Evolutionary conservation across 352 stramenopile genomes (phyloP).

Genomic region (Thalassiosira pacifica): DNA sequence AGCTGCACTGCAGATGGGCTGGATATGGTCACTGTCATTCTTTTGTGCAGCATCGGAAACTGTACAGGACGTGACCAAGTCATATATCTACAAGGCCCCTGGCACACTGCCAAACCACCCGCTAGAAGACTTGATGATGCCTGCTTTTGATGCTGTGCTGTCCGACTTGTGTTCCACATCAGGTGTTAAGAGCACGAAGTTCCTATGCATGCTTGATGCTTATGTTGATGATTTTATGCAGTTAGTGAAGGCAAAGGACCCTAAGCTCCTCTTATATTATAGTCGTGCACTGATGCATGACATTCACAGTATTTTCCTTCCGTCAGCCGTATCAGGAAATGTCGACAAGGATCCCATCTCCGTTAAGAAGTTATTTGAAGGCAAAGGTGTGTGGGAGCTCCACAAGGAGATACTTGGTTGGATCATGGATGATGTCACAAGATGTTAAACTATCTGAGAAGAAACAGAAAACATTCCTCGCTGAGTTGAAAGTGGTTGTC

Average conservation of each 20-base stretch:
- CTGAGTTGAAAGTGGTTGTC: background rate
- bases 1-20: conserved; percentile 53
- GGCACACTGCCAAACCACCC: conserved; percentile 23
- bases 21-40: conserved; percentile 33
- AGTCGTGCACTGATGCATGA: conserved; percentile 12
- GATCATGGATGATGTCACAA: conserved; percentile 11
- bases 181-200: background rate
- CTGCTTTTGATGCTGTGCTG: background rate
- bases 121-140: background rate
- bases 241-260: background rate
- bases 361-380: conserved; percentile 20
- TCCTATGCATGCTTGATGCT: conserved; percentile 11
- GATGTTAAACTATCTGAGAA: background rate
- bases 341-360: conserved; percentile 5
- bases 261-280: conserved; percentile 8
- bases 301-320: conserved; percentile 29
- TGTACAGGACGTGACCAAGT: conserved; percentile 21
- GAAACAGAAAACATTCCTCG: background rate
- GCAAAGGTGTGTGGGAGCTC: conserved; percentile 3
- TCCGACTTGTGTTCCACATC: background rate
- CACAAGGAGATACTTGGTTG: conserved; percentile 34
- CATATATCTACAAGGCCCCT: conserved; percentile 6
- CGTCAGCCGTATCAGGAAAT: background rate
- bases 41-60: conserved; percentile 52
- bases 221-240: conserved; percentile 55